Base-by-base conservation (phyloP, 1,284 basidiomycete species). In the Coniophora puteana region DNA sequence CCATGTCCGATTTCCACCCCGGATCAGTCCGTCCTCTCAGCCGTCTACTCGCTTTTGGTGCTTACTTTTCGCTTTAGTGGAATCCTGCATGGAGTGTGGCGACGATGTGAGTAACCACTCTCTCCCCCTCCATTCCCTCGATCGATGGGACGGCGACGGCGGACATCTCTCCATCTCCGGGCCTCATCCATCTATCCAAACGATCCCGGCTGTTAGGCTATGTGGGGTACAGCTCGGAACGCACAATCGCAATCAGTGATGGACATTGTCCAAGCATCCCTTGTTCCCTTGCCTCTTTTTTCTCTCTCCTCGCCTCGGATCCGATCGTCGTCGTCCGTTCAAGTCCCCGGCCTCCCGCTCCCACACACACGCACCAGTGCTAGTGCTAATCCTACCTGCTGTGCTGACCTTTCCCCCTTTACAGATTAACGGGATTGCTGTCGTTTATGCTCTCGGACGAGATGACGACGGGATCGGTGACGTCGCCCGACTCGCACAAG, bases 371-470 rank as follows among this genome's bases (percentile, higher is more conserved):
- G n/a, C n/a, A n/a, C n/a, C n/a, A n/a, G n/a, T n/a, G n/a, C n/a
- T n/a, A n/a, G n/a, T n/a, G n/a, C n/a, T n/a, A n/a, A n/a, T n/a
- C n/a, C n/a, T n/a, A n/a, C n/a, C n/a, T n/a, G n/a, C 16, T 40
- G 4, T 37, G 41, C 36, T 40, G 24, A 45, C 35, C 37, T 36
- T 34, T 40, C 36, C 40, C n/a, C 20, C 54, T 60, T 28, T 57
- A 50, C 52, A 94, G 92, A 65, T 76, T 96, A 49, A 95, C 93
- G n/a, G 93, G 93, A 23, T 73, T 97, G 17, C 71, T 96, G 31
- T 93, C 90, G 5, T 97, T 97, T 68, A 96, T 96, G 94, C 77
- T 94, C 40, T 86, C 89, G 2, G 92, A 97, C 54, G 93, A 97
- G 69, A 93, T 96, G 79, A 97, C 93, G 1, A 94, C 93, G 0